A percentile compares a stretch with the other conserved stretches of the same genome.
These are phyloP conservation scores for Prunus yedoensis DNA, from an alignment of 331 rosid genomes.

Conservation along the genomic window DNA sequence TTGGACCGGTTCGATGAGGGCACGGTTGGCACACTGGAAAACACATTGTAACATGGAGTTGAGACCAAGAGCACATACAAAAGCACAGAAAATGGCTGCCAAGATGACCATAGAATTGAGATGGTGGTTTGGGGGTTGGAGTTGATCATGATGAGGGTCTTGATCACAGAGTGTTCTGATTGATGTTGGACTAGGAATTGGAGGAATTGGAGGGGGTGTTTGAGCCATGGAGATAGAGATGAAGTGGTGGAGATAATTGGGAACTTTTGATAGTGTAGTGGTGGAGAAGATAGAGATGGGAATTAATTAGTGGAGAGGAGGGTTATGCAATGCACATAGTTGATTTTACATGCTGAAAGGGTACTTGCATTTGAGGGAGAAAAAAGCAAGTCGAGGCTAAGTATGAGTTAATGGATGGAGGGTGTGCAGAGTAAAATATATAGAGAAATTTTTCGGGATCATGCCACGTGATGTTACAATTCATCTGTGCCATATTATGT, in stretches of 20 bases:
- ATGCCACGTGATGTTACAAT: too few species aligned
- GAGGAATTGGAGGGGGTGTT: slow-evolving; percentile 25
- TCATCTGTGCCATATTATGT: too few species aligned
- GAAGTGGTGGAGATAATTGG: slow-evolving; percentile 8
- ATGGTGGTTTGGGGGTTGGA: slow-evolving; percentile 16
- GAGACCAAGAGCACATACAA: slow-evolving; percentile 81
- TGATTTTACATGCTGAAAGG: slow-evolving; percentile 4
- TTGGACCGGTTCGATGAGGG: slow-evolving; percentile 44
- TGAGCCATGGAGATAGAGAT: slow-evolving; percentile 10
- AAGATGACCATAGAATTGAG: slow-evolving; percentile 48
- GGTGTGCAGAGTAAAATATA: neutral
- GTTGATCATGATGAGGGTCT: neutral
- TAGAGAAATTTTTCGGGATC: too few species aligned
- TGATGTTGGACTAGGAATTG: slow-evolving; percentile 33
- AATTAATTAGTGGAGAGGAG: neutral
- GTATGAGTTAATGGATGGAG: neutral
- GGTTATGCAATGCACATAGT: neutral
- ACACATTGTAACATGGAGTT: slow-evolving; percentile 67
- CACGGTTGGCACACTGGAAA: slow-evolving; percentile 53
- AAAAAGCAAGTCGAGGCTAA: neutral
- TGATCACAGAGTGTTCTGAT: slow-evolving; percentile 17
- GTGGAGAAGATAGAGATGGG: neutral
- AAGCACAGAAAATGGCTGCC: slow-evolving; percentile 66
- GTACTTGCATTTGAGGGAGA: neutral
- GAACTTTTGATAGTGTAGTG: neutral